phyloP scores from a whole-genome alignment of 192 early-diverging fungal species.

The Coemansia sp. region DNA sequence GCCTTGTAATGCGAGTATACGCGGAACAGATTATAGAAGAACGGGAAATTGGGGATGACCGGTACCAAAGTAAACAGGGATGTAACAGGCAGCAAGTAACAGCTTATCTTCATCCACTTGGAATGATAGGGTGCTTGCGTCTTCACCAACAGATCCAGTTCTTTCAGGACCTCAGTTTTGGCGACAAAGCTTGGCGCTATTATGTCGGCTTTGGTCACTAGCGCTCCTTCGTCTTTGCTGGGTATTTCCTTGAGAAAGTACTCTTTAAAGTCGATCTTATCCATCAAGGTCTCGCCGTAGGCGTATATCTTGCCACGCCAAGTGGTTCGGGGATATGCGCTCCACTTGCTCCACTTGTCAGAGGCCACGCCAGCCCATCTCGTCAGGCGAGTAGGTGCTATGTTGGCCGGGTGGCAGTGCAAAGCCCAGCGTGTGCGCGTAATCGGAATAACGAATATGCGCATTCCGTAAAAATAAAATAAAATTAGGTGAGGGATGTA shows the following conservation, averaged over 20 bases:
- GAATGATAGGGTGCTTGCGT: conserved; percentile 65
- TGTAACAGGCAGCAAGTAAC: conserved; percentile 66
- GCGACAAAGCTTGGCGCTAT: conserved; percentile 53
- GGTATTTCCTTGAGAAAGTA: conserved; percentile 75
- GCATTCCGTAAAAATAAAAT: conserved; percentile 21
- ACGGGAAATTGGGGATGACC: conserved; percentile 72
- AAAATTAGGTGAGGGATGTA: background rate
- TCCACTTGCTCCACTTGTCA: conserved; percentile 49
- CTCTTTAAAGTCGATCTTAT: conserved; percentile 71
- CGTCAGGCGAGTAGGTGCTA: conserved; percentile 37
- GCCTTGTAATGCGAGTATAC: conserved; percentile 84
- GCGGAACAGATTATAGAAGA: conserved; percentile 78
- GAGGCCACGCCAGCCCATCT: conserved; percentile 41
- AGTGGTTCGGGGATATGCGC: conserved; percentile 34
- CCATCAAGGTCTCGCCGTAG: conserved; percentile 64
- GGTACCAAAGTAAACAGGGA: conserved; percentile 71
- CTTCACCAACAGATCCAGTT: conserved; percentile 53
- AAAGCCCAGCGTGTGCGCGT: conserved; percentile 48
- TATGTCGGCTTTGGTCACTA: conserved; percentile 36
- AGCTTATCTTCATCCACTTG: conserved; percentile 69
- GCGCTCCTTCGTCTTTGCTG: conserved; percentile 44
- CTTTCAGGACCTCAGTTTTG: conserved; percentile 38
- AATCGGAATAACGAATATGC: conserved; percentile 47
- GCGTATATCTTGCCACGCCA: conserved; percentile 64
- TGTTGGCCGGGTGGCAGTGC: conserved; percentile 48